Evolutionary conservation across 805 yeast species (phyloP).

Genomic region (Schizosaccharomyces pombe): DNA sequence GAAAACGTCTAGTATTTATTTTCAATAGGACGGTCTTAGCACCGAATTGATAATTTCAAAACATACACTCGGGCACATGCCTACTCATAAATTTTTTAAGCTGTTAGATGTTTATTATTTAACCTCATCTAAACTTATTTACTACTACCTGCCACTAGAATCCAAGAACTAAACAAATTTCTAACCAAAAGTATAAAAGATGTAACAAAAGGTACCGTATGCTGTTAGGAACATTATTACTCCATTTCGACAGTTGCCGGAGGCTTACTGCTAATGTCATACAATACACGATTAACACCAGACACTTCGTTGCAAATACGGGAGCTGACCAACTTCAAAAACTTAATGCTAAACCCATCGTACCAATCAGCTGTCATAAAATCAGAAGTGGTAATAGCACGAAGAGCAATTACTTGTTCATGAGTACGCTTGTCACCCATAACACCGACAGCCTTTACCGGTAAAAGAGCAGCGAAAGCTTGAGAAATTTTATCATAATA

Average conservation of each 20-base stretch:
- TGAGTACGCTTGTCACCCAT: constrained; percentile 99
- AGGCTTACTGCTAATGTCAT: constrained; percentile 95
- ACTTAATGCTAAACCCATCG: constrained; percentile 58
- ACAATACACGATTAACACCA: constrained; percentile 97
- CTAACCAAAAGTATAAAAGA: not conserved
- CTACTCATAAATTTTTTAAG: too few species aligned
- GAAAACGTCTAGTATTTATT: too few species aligned
- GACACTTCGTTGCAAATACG: constrained; percentile 96
- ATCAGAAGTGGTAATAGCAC: constrained; percentile 94
- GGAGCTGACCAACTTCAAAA: constrained; percentile 78
- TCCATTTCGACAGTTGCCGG: constrained; percentile 99
- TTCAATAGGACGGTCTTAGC: too few species aligned
- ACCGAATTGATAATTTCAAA: too few species aligned
- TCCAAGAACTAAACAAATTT: not conserved
- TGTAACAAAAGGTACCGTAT: not conserved
- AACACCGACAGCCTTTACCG: constrained; percentile 96
- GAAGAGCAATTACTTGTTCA: constrained; percentile 94
- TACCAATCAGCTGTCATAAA: constrained; percentile 99
- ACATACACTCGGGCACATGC: too few species aligned
- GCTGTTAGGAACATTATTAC: constrained; percentile 20
- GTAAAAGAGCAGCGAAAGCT: constrained; percentile 90
- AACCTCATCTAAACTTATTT: too few species aligned
- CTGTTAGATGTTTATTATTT: too few species aligned
- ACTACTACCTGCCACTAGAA: too few species aligned
- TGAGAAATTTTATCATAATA: constrained; percentile 81